A percentile compares a stretch with the other conserved stretches of the same genome.
Evolutionary conservation across 306 rosid species (phyloP).

Genomic region (Clitoria ternatea): DNA sequence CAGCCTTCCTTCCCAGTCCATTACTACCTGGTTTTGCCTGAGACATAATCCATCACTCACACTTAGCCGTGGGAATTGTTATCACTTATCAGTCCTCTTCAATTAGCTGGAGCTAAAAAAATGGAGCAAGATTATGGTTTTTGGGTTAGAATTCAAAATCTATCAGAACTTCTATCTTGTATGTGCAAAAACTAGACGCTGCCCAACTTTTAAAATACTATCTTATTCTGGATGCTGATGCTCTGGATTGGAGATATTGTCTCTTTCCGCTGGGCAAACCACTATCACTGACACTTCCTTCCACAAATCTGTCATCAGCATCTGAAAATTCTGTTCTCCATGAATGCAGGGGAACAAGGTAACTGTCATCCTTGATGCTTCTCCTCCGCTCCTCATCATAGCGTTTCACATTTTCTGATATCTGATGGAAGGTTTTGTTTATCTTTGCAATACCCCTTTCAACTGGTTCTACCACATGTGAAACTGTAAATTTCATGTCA

Average conservation of each 20-base stretch:
- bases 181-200: constrained; percentile 22
- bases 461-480: constrained; percentile 93
- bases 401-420: constrained; percentile 94
- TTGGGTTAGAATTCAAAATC: constrained; percentile 11
- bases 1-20: not conserved
- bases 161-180: not conserved
- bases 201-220: constrained; percentile 27
- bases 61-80: not conserved
- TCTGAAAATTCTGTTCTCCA: constrained; percentile 72
- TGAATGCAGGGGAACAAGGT: constrained; percentile 66
- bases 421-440: constrained; percentile 73
- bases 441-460: constrained; percentile 89
- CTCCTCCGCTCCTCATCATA: constrained; percentile 69
- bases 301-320: constrained; percentile 48
- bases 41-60: not conserved
- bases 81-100: not conserved
- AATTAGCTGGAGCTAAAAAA: not conserved
- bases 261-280: constrained; percentile 52
- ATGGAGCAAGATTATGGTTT: not conserved
- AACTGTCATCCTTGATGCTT: constrained; percentile 72
- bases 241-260: constrained; percentile 48
- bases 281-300: constrained; percentile 91
- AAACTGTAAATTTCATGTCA: constrained; percentile 94
- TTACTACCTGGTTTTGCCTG: not conserved
- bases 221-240: constrained; percentile 44